Evolutionary conservation across 1,139 yeast genomes (phyloP).

Genomic region (Geotrichum klebahnii): DNA sequence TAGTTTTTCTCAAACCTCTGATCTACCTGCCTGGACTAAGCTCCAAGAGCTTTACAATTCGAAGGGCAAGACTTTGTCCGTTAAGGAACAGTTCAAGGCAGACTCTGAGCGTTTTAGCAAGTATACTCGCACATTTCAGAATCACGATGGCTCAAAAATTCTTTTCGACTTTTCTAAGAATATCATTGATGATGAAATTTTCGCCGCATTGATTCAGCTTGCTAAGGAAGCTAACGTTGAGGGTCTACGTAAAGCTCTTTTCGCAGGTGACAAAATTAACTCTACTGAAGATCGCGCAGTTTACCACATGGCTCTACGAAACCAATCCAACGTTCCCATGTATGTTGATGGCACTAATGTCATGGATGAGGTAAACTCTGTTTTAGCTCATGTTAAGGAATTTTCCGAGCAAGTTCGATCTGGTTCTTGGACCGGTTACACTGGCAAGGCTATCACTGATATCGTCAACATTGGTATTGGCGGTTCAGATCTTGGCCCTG

Average conservation of each 20-base stretch:
- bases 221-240: conserved; percentile 91
- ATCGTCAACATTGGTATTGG: conserved; percentile 98
- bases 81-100: conserved; percentile 68
- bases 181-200: conserved; percentile 78
- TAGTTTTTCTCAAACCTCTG: conserved; percentile 63
- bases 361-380: conserved; percentile 83
- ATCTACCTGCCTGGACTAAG: conserved; percentile 79
- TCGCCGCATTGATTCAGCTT: conserved; percentile 60
- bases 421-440: conserved; percentile 94
- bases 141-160: conserved; percentile 81
- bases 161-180: conserved; percentile 94
- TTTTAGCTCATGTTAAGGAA: conserved; percentile 92
- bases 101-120: conserved; percentile 74
- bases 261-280: conserved; percentile 89
- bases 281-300: conserved; percentile 96
- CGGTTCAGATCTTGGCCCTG: conserved; percentile 98
- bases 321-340: conserved; percentile 79
- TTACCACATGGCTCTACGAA: conserved; percentile 92
- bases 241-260: conserved; percentile 81
- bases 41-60: conserved; percentile 66
- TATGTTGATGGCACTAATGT: conserved; percentile 85
- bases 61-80: conserved; percentile 64
- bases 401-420: conserved; percentile 84
- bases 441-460: conserved; percentile 89
- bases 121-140: conserved; percentile 69